phyloP scores from a whole-genome alignment of 1,284 basidiomycete species.

The Pseudozyma pruni region DNA sequence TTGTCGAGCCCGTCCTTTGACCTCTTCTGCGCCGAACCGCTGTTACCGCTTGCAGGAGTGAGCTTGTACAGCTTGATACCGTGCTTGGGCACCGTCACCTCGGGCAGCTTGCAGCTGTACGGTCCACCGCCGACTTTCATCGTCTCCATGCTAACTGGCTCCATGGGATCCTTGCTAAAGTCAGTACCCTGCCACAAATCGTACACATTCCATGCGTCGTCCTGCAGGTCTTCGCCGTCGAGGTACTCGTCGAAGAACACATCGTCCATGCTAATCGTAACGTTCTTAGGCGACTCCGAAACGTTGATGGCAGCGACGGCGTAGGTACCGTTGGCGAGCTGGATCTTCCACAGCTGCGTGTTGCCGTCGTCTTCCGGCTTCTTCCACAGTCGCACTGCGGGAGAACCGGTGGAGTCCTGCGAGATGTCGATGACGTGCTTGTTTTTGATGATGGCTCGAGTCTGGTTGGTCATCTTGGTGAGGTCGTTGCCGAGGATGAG shows the following conservation, averaged over 20 bases:
- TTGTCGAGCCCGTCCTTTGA: conserved; percentile 10
- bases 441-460: conserved; percentile 59
- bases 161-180: conserved; percentile 12
- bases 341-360: conserved; percentile 44
- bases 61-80: conserved; percentile 32
- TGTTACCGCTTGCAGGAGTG: background rate
- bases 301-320: conserved; percentile 45
- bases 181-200: conserved; percentile 35
- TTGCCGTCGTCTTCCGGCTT: conserved; percentile 23
- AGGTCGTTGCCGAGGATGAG: conserved; percentile 67
- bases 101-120: conserved; percentile 11
- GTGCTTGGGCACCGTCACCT: conserved; percentile 22
- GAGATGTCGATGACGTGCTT: conserved; percentile 59
- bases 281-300: conserved; percentile 31
- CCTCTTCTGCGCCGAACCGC: conserved; percentile 2
- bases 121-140: conserved; percentile 19
- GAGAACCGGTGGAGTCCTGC: conserved; percentile 53
- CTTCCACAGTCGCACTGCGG: conserved; percentile 48
- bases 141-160: conserved; percentile 7
- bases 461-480: conserved; percentile 44
- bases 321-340: conserved; percentile 37
- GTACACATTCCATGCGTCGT: conserved; percentile 24
- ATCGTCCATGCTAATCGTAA: conserved; percentile 20
- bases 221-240: conserved; percentile 12
- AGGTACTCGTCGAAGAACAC: conserved; percentile 40